A percentile compares a stretch with the other conserved stretches of the same genome.
Evolutionary conservation across 2,329 filamentous ascomycete genomes (phyloP).

Genomic region (Talaromyces piceae): DNA sequence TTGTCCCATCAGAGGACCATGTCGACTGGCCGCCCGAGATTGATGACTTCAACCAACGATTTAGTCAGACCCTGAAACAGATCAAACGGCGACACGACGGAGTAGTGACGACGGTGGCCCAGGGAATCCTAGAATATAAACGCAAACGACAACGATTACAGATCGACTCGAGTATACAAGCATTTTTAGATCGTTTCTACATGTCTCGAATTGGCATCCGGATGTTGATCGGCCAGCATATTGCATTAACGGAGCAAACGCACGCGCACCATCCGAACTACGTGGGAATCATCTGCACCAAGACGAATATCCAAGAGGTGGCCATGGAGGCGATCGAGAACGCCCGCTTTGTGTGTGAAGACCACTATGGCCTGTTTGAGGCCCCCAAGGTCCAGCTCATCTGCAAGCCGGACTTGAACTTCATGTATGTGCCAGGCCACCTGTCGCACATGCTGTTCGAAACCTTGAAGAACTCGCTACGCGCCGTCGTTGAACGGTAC

Average conservation of each 20-base stretch:
- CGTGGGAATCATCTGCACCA: conserved; percentile 97
- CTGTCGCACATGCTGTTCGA: conserved; percentile 99
- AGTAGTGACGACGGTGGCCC: conserved; percentile 95
- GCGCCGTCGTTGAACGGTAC: conserved; percentile 91
- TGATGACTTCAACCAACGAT: conserved; percentile 86
- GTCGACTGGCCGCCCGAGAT: conserved; percentile 90
- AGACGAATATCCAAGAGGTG: conserved; percentile 91
- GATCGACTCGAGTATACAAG: conserved; percentile 94
- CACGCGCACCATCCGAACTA: conserved; percentile 86
- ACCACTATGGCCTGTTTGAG: conserved; percentile 95
- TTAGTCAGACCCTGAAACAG: conserved; percentile 78
- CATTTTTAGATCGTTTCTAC: conserved; percentile 97
- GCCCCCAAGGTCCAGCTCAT: conserved; percentile 94
- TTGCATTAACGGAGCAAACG: conserved; percentile 89
- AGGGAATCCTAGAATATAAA: conserved; percentile 98
- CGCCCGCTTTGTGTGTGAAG: conserved; percentile 96
- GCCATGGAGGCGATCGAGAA: conserved; percentile 98
- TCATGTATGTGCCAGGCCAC: conserved; percentile 99
- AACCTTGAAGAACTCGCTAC: conserved; percentile 95
- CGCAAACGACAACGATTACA: conserved; percentile 93
- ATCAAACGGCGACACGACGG: conserved; percentile 96
- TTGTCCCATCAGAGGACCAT: conserved; percentile 81
- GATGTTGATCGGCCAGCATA: conserved; percentile 98
- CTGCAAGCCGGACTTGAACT: conserved; percentile 87
- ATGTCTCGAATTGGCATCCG: conserved; percentile 99